phyloP scores from a whole-genome alignment of 257 asterid genomes.

The Avicennia marina region DNA sequence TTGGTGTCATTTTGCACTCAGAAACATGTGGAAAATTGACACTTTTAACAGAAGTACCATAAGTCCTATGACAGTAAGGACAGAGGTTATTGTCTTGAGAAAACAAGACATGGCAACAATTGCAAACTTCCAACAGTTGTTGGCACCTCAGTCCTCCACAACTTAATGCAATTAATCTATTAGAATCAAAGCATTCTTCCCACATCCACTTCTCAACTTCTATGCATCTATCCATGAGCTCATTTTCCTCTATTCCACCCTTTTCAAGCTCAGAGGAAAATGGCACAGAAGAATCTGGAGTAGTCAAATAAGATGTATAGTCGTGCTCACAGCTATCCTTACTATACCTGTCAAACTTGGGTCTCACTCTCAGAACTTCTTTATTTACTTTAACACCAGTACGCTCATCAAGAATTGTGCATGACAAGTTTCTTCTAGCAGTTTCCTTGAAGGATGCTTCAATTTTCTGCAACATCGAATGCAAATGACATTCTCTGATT shows the following conservation, averaged over 20 bases:
- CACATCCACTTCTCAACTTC: slow-evolving; percentile 69
- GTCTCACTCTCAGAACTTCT: slow-evolving; percentile 27
- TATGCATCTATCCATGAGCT: slow-evolving; percentile 34
- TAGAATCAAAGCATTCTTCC: slow-evolving; percentile 55
- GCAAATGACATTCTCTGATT: slow-evolving; percentile 75
- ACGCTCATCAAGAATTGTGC: slow-evolving; percentile 13
- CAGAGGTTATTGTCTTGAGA: slow-evolving; percentile 50
- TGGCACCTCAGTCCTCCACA: slow-evolving; percentile 39
- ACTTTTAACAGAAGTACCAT: slow-evolving; percentile 15
- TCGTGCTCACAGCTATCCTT: slow-evolving; percentile 24
- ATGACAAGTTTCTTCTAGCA: slow-evolving; percentile 27
- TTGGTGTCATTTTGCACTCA: slow-evolving; percentile 36
- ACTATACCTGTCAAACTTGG: slow-evolving; percentile 17
- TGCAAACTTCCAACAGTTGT: slow-evolving; percentile 54
- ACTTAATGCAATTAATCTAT: slow-evolving; percentile 35
- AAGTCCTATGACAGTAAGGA: slow-evolving; percentile 42
- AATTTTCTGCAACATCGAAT: slow-evolving; percentile 63
- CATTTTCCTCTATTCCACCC: slow-evolving; percentile 32
- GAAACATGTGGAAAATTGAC: slow-evolving; percentile 34
- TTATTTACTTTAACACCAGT: slow-evolving; percentile 19
- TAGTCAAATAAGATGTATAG: slow-evolving; percentile 8
- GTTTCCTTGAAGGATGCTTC: slow-evolving; percentile 58
- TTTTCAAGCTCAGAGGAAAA: slow-evolving; percentile 26
- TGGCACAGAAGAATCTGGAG: slow-evolving; percentile 30
- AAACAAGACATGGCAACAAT: slow-evolving; percentile 38